These are phyloP conservation scores for Phytophthora cryptogea DNA, from an alignment of 352 stramenopile species.

Conservation along the genomic window DNA sequence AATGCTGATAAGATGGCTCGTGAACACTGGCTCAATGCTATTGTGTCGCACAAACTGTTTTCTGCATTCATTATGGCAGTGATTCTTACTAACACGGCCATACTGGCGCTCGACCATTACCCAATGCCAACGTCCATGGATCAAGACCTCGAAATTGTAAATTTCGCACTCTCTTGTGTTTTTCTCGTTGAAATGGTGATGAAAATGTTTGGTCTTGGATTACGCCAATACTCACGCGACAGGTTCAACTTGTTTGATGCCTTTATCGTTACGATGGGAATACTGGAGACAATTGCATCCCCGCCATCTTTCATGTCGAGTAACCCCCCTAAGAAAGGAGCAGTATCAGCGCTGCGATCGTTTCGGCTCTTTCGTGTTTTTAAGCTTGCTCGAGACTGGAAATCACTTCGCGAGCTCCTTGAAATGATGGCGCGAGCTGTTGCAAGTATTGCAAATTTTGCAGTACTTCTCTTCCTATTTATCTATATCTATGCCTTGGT, in stretches of 20 bases:
- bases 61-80: constrained; percentile 65
- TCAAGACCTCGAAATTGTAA: constrained; percentile 71
- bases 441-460: constrained; percentile 94
- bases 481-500: constrained; percentile 95
- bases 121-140: constrained; percentile 60
- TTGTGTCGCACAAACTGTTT: constrained; percentile 71
- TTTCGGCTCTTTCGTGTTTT: constrained; percentile 94
- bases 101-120: constrained; percentile 86
- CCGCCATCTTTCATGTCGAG: constrained; percentile 76
- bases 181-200: constrained; percentile 81
- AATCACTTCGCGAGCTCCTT: constrained; percentile 91
- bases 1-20: constrained; percentile 34
- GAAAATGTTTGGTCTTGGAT: constrained; percentile 86
- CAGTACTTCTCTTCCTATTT: constrained; percentile 94
- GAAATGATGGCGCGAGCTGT: constrained; percentile 90
- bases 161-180: constrained; percentile 77
- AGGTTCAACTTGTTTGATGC: constrained; percentile 87
- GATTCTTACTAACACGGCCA: constrained; percentile 85
- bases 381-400: constrained; percentile 94
- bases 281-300: constrained; percentile 70
- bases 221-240: constrained; percentile 72
- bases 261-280: constrained; percentile 80
- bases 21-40: constrained; percentile 48
- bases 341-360: constrained; percentile 84
- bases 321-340: constrained; percentile 56